Percentiles rank a stretch among this genome's conserved stretches.
Conservation (phyloP, 1,284 basidiomycete genomes). For the Meira nashicola region DNA sequence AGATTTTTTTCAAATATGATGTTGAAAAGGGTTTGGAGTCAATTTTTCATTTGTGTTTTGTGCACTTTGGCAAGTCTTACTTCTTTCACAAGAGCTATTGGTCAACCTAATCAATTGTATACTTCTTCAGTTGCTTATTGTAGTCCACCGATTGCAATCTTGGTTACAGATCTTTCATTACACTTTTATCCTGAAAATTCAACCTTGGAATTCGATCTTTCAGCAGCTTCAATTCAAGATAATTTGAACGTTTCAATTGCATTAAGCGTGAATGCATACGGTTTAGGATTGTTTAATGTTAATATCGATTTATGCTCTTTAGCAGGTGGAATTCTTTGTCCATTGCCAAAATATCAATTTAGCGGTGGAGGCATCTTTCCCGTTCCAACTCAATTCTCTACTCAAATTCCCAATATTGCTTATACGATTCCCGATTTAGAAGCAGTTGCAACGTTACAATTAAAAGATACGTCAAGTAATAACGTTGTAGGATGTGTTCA, state of each 20-base stretch:
- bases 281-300: slow-evolving; percentile 42
- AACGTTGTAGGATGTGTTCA: slow-evolving; percentile 80
- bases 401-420: slow-evolving; percentile 70
- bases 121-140: slow-evolving; percentile 50
- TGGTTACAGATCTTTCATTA: slow-evolving; percentile 39
- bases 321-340: slow-evolving; percentile 41
- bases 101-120: too few species aligned
- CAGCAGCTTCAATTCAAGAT: slow-evolving; percentile 37
- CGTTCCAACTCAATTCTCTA: slow-evolving; percentile 60
- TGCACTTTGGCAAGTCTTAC: background rate
- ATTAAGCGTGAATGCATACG: slow-evolving; percentile 47
- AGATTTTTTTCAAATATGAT: too few species aligned
- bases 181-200: slow-evolving; percentile 40
- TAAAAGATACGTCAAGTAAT: slow-evolving; percentile 66
- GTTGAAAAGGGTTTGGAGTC: too few species aligned
- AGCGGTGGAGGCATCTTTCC: slow-evolving; percentile 63
- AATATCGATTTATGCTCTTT: slow-evolving; percentile 45
- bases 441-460: slow-evolving; percentile 74
- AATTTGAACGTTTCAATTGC: slow-evolving; percentile 27
- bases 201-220: slow-evolving; percentile 46
- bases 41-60: too few species aligned
- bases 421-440: slow-evolving; percentile 87
- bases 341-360: slow-evolving; percentile 49
- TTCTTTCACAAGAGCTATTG: slow-evolving; percentile 12
- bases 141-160: slow-evolving; percentile 38